Base-by-base conservation (phyloP, 2,329 filamentous ascomycete genomes). In the Fusarium ramigenum region DNA sequence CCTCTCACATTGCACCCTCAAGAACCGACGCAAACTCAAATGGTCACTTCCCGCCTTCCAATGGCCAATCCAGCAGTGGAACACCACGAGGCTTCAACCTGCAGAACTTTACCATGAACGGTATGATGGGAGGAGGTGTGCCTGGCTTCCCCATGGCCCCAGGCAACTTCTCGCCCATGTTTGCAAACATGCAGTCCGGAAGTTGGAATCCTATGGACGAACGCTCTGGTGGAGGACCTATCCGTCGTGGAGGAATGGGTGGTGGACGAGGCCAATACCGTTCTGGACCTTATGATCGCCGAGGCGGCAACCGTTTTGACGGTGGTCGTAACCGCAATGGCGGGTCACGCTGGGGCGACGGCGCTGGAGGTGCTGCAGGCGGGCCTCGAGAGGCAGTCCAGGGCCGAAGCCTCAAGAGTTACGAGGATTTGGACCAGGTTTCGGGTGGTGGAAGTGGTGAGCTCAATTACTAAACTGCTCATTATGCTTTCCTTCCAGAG, bases 21-120 rank as follows among this genome's bases (percentile, higher is more conserved):
- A 90, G 96, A 64, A 96, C 95, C 23, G 95, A 99, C 84, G 93
- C 95, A 42, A 98, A 97, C 80, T 97, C 93, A 77, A 98, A 98
- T 78, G 96, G 96, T 4, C 96, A 98, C 83, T 98, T 98, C 86
- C 95, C 95, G 3, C 90, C 94, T 46, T 88, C 90, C 53, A 93
- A 93, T 77, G 90, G 91, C 25, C 93, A 96, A 77, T 88, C 91
- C 58, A 90, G 91, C 43, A 90, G 92, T 9, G 96, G 96, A 50
- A 98, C 96, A 10, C 96, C 96, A 40, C 92, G 96, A 37, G 95
- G 95, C 2, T 98, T 98, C 85, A 97, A 94, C 78, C 85, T 98
- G 34, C 88, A 93, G 63, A 93, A 92, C 77, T 92, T 93, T 79
- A 83, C 87, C 46, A 86, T 91, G 83, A 88, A 87, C 69, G 85